These are phyloP conservation scores for Pascua guehoae DNA, from an alignment of 1,284 basidiomycete species.

Conservation along the genomic window DNA sequence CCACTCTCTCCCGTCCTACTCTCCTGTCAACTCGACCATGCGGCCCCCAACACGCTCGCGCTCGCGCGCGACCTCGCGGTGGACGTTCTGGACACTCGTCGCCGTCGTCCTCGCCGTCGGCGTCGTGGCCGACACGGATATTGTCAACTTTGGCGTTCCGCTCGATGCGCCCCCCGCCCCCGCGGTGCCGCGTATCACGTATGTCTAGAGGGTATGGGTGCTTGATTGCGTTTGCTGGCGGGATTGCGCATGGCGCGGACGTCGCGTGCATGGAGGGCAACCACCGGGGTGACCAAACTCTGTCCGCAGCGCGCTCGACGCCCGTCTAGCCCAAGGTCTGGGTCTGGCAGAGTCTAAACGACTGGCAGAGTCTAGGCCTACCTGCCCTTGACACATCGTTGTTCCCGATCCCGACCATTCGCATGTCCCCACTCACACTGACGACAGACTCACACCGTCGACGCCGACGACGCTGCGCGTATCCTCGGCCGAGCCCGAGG, in stretches of 20 bases:
- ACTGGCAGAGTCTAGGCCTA: no score
- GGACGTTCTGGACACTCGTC: not conserved
- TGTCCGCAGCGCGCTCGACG: no score
- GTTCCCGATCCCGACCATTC: no score
- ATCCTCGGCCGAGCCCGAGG: slow-evolving; percentile 11
- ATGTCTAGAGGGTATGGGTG: no score
- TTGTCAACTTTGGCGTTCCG: slow-evolving; percentile 36
- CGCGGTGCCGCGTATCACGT: not conserved
- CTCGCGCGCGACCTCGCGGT: not conserved
- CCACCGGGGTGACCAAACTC: no score
- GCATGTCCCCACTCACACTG: no score
- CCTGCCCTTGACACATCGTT: not conserved
- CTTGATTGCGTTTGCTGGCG: no score
- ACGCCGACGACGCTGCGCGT: not conserved
- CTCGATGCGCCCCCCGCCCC: slow-evolving; percentile 1
- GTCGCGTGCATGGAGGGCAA: no score
- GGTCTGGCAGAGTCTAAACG: no score
- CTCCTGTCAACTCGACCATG: not conserved
- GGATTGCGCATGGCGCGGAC: no score
- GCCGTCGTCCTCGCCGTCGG: not conserved
- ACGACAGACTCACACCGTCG: not conserved
- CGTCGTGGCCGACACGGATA: slow-evolving; percentile 37
- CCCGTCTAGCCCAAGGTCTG: no score
- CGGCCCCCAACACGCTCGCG: not conserved
- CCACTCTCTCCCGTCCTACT: no score